phyloP scores from a whole-genome alignment of 768 basidiomycete genomes.

The Mycena epipterygia region DNA sequence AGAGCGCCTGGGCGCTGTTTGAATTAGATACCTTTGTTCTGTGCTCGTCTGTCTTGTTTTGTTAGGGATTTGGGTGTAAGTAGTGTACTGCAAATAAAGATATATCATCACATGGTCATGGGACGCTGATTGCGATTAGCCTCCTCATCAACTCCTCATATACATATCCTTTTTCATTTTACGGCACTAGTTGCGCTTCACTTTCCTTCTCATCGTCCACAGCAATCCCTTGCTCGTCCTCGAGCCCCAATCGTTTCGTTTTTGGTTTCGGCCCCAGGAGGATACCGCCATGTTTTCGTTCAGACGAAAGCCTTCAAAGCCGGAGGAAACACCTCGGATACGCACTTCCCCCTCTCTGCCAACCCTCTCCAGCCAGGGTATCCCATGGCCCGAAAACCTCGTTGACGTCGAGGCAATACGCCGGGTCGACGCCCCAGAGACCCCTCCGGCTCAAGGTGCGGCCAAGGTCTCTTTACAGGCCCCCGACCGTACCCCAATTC shows the following conservation, averaged over 20 bases:
- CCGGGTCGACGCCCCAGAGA: constrained; percentile 55
- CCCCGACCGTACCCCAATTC: constrained; percentile 66
- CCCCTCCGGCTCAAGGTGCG: constrained; percentile 70
- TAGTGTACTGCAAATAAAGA: constrained; percentile 19
- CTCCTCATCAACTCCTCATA: too few relatives aligned
- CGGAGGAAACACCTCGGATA: constrained; percentile 61
- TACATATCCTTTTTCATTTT: too few relatives aligned
- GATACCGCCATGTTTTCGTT: constrained; percentile 83
- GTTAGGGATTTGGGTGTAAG: constrained; percentile 27
- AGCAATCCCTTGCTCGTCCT: too few relatives aligned
- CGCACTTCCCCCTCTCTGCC: constrained; percentile 87
- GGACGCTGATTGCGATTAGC: too few relatives aligned
- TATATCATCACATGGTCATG: too few relatives aligned
- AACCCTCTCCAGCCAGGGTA: constrained; percentile 78
- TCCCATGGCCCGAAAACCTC: constrained; percentile 88
- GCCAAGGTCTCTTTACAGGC: constrained; percentile 75
- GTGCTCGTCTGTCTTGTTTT: constrained; percentile 27
- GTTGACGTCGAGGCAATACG: constrained; percentile 80
- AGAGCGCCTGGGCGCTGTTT: constrained; percentile 49
- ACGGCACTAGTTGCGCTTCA: too few relatives aligned
- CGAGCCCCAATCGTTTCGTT: too few relatives aligned
- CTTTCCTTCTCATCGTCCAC: too few relatives aligned
- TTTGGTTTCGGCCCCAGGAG: too few relatives aligned
- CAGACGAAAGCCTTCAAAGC: constrained; percentile 76
- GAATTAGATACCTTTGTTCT: constrained; percentile 36